Evolutionary conservation across 768 basidiomycete genomes (phyloP).

Genomic region (Nidularia pulvinata): DNA sequence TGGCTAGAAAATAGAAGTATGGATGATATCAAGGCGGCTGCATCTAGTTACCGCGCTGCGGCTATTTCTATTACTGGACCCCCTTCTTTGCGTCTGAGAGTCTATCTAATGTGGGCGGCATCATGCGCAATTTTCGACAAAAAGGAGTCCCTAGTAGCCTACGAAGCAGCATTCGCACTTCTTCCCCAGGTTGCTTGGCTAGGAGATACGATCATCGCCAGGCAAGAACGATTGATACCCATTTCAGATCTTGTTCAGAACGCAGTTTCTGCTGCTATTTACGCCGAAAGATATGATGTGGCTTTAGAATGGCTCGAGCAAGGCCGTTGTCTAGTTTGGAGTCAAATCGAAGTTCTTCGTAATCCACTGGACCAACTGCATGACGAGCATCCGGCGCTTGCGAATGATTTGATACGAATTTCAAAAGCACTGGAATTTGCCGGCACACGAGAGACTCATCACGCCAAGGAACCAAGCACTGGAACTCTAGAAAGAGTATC

Average conservation of each 20-base stretch:
- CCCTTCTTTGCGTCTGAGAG: neutral
- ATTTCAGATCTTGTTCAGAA: constrained; percentile 3
- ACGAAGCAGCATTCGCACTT: constrained; percentile 5
- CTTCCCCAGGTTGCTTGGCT: constrained; percentile 12
- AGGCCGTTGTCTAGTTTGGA: constrained; percentile 17
- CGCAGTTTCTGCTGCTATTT: constrained; percentile 10
- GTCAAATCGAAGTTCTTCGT: constrained; percentile 10
- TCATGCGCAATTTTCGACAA: neutral
- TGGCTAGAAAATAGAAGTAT: neutral
- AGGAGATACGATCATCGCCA: constrained; percentile 6
- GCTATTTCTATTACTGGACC: neutral
- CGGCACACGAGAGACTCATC: neutral
- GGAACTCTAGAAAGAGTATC: constrained; percentile 5
- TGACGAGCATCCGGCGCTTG: constrained; percentile 1
- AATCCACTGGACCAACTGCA: constrained; percentile 13
- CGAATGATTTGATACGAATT: constrained; percentile 2
- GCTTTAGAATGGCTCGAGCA: constrained; percentile 21
- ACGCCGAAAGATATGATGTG: neutral
- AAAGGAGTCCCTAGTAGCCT: constrained; percentile 2
- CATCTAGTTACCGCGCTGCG: neutral
- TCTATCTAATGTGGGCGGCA: constrained; percentile 6
- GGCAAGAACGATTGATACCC: constrained; percentile 3
- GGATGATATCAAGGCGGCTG: neutral
- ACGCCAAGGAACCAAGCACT: neutral
- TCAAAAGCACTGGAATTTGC: constrained; percentile 6